Evolutionary conservation across 1,139 yeast genomes (phyloP), one percentile per base, ranked within the genome.

Genomic region (Scheffersomyces stambukii): DNA sequence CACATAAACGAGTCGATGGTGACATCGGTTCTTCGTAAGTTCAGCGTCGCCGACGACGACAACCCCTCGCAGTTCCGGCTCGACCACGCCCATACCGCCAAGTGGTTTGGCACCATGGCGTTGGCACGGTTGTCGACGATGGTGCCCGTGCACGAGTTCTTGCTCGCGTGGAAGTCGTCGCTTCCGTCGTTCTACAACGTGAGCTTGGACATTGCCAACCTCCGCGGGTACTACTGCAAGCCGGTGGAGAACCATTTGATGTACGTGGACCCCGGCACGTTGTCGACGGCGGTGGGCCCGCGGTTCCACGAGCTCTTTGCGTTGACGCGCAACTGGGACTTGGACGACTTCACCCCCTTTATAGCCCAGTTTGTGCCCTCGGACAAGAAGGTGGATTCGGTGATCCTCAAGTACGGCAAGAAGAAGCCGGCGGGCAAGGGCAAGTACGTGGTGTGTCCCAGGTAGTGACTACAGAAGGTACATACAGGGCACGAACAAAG

Each of bases 401-500:
- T 84, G 39, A 68, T 86, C 11, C 65, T 86, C 65, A 88, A 88
- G 53, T 81, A 65, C 52, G 95, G 93, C 2, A 72, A 75, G 41
- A 78, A 79, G 54, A 77, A 71, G 48, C 69, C 70, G 27, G 54
- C 69, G 8, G 84, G 81, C 2, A 72, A 69, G 42, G 65, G 63
- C 25, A 52, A 45, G 33, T 45, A 42, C 27, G 25, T 46, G 7
- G 52, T 52, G 8, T 34, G 42, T 36, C 46, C 46, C n/a, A 36
- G 54, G 23, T 51, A 37, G 20, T 24, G 18, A 6, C 8, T 8
- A 16, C n/a, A n/a, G n/a, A n/a, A n/a, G n/a, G n/a, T n/a, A n/a
- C n/a, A n/a, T n/a, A n/a, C n/a, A n/a, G n/a, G n/a, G n/a, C n/a
- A n/a, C n/a, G n/a, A n/a, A n/a, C n/a, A n/a, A n/a, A n/a, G n/a